Evolutionary conservation across 495 filamentous ascomycete species (phyloP), one percentile per base, ranked within the genome.

Genomic region (Penicillium soppii): DNA sequence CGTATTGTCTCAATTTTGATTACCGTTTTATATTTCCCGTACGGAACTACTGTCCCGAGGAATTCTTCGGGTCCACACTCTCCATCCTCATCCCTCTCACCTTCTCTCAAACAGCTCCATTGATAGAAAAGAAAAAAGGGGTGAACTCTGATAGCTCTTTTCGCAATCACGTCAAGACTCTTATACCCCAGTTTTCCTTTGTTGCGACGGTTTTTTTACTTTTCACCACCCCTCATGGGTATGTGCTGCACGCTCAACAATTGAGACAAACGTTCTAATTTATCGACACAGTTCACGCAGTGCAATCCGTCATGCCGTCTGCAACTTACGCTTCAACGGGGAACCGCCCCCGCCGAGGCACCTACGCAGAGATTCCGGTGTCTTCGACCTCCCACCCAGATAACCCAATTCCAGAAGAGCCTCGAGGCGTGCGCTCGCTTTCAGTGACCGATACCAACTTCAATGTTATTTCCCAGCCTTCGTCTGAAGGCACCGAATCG

Each of bases 381-480:
- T 74, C 75, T 7, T 65, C 71, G 7, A 79, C 76, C 23, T 79
- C 73, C 29, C 80, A 83, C 61, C 80, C 81, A 9, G 63, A 77
- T 43, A 79, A 83, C 53, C 80, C 80, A 4, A 74, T 83, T 47
- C 81, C 81, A 43, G 70, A 75, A 61, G 79, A 83, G 55, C 81
- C 79, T 32, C 71, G 63, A 15, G 61, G 65, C 8, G 69, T 74
- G 13, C 65, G 69, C 19, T 67, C 71, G 3, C 60, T 74, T 7
- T 71, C 72, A 8, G 57, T 72, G 45, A 67, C 74, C 52, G 54
- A 70, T 56, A 59, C 65, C 64, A 56, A 70, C 67, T 65, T 78
- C 67, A 59, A 73, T 66, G 63, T 73, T 63, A 27, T 56, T 59
- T 39, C 58, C 30, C 59, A 62, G 7, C 50, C 61, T 3, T 71